Conservation (phyloP, 352 stramenopile genomes). For the Phytopythium ostracodes region DNA sequence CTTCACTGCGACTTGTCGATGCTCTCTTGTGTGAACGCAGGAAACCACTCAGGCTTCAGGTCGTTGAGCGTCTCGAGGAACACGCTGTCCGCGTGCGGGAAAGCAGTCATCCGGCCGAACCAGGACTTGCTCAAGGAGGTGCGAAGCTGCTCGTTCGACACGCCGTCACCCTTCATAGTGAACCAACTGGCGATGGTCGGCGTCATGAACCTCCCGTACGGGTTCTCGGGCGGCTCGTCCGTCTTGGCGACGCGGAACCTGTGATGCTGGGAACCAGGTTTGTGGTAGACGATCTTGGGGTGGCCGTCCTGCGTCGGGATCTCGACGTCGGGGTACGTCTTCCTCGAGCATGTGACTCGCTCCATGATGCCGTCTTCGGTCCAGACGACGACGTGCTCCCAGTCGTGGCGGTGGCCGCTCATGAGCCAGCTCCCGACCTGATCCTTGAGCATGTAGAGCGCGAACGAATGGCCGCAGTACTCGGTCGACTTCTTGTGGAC, state of each 20-base stretch:
- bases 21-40: conserved; percentile 5
- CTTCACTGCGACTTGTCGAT: conserved; percentile 6
- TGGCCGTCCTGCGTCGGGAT: conserved; percentile 7
- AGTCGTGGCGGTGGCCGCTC: conserved; percentile 35
- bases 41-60: not conserved
- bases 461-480: conserved; percentile 15
- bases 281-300: conserved; percentile 12
- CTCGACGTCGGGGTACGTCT: not conserved
- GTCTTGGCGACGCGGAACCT: not conserved
- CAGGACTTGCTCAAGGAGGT: not conserved
- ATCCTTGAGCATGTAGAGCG: conserved; percentile 12
- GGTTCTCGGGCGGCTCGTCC: not conserved
- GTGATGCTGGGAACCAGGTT: not conserved
- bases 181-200: conserved; percentile 11
- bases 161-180: conserved; percentile 18
- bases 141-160: conserved; percentile 6
- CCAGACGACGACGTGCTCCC: conserved; percentile 36
- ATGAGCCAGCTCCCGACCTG: not conserved
- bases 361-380: conserved; percentile 14
- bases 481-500: not conserved
- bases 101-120: not conserved
- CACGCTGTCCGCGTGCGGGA: not conserved
- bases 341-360: not conserved
- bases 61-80: conserved; percentile 5
- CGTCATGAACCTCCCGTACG: not conserved